phyloP scores from a whole-genome alignment of 2,329 filamentous ascomycete species.

The Talaromyces sp. region DNA sequence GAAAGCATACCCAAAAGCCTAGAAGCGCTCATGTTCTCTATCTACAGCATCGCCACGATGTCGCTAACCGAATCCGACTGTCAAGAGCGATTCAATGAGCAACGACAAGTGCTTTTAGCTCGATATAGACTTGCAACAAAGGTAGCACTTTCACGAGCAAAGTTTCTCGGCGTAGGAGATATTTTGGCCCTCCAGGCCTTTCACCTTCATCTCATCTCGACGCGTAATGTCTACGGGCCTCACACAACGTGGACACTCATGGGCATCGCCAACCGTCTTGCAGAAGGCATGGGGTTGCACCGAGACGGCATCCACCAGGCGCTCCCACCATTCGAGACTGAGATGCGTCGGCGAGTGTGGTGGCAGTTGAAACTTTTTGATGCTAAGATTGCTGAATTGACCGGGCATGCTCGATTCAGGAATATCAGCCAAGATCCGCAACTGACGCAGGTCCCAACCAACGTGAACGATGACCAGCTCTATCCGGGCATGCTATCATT shows the following conservation, averaged over 20 bases:
- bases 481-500: constrained; percentile 13
- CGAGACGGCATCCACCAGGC: constrained; percentile 64
- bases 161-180: constrained; percentile 24
- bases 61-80: constrained; percentile 23
- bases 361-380: constrained; percentile 74
- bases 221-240: neutral
- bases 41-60: constrained; percentile 22
- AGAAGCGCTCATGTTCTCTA: constrained; percentile 16
- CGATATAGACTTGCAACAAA: constrained; percentile 21
- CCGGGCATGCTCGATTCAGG: constrained; percentile 59
- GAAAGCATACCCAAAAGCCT: neutral
- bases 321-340: constrained; percentile 61
- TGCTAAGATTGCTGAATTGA: constrained; percentile 67
- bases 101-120: constrained; percentile 14
- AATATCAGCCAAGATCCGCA: constrained; percentile 70
- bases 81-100: constrained; percentile 16
- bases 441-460: constrained; percentile 54
- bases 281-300: constrained; percentile 73
- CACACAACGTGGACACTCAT: constrained; percentile 43
- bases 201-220: constrained; percentile 21
- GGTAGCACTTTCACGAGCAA: constrained; percentile 19
- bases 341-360: constrained; percentile 69
- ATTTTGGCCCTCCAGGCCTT: constrained; percentile 25
- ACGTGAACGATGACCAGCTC: constrained; percentile 32
- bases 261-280: constrained; percentile 66